phyloP scores from a whole-genome alignment of 2,329 filamentous ascomycete genomes.

The Talaromyces sp. region DNA sequence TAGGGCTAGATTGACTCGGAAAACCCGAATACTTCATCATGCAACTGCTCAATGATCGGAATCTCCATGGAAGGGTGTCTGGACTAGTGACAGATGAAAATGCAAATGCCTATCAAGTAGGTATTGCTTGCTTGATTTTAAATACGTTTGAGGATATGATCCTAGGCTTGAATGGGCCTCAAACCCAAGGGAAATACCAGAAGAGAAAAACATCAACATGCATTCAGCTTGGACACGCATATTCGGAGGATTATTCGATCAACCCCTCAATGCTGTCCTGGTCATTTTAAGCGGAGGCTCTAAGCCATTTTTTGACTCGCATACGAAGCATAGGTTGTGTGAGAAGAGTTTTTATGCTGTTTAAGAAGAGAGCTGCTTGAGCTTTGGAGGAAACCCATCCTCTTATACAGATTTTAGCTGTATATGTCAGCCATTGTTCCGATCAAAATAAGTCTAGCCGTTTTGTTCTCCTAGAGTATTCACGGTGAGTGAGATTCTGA shows the following conservation, averaged over 20 bases:
- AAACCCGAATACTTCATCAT: background rate
- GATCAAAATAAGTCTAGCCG: background rate
- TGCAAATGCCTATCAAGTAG: too few relatives aligned
- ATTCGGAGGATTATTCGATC: too few relatives aligned
- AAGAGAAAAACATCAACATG: too few relatives aligned
- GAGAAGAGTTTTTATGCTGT: background rate
- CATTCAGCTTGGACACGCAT: too few relatives aligned
- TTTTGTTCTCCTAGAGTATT: background rate
- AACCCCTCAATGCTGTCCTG: too few relatives aligned
- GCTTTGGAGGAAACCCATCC: background rate
- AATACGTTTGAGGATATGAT: too few relatives aligned
- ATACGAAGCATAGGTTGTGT: background rate
- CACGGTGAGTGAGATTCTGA: background rate
- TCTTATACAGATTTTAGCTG: background rate
- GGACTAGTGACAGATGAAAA: too few relatives aligned
- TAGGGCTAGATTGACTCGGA: background rate
- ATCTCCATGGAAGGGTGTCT: background rate
- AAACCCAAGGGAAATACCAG: too few relatives aligned
- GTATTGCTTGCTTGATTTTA: too few relatives aligned
- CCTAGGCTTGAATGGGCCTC: too few relatives aligned
- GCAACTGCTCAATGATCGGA: background rate
- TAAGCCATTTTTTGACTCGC: background rate
- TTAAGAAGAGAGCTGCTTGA: too few relatives aligned
- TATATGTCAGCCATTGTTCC: background rate
- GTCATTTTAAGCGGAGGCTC: too few relatives aligned